Conservation (phyloP, 257 asterid species). For the Scutellaria galericulata region DNA sequence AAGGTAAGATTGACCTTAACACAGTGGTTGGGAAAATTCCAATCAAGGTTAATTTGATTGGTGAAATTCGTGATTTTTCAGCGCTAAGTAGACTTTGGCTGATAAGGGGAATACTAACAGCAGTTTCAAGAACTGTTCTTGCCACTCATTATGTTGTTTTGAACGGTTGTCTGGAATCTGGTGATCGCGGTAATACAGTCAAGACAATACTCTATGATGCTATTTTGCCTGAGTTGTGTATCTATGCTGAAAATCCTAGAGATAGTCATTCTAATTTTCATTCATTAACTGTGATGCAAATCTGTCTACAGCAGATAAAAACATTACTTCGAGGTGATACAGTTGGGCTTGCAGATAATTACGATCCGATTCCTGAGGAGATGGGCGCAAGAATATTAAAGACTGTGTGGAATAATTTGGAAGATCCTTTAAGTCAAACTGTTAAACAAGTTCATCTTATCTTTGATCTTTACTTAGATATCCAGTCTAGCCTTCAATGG, state of each 20-base stretch:
- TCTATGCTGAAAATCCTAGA: constrained; percentile 75
- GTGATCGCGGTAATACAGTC: constrained; percentile 38
- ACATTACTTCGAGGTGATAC: constrained; percentile 57
- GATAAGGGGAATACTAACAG: constrained; percentile 92
- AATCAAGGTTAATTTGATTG: constrained; percentile 57
- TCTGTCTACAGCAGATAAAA: constrained; percentile 95
- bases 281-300: constrained; percentile 90
- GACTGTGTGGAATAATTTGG: constrained; percentile 93
- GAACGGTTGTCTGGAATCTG: constrained; percentile 35
- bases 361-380: constrained; percentile 70
- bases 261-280: constrained; percentile 95
- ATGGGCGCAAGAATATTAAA: constrained; percentile 73
- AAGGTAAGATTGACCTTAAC: constrained; percentile 39
- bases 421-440: constrained; percentile 96
- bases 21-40: constrained; percentile 55
- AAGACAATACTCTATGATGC: constrained; percentile 83
- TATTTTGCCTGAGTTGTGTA: constrained; percentile 86
- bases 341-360: constrained; percentile 40
- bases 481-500: constrained; percentile 69
- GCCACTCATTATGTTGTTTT: constrained; percentile 50
- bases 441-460: constrained; percentile 95
- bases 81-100: constrained; percentile 81
- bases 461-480: constrained; percentile 87
- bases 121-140: constrained; percentile 84
- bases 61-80: constrained; percentile 59